phyloP scores from a whole-genome alignment of 2,329 filamentous ascomycete genomes.

The Neofusicoccum sp. region DNA sequence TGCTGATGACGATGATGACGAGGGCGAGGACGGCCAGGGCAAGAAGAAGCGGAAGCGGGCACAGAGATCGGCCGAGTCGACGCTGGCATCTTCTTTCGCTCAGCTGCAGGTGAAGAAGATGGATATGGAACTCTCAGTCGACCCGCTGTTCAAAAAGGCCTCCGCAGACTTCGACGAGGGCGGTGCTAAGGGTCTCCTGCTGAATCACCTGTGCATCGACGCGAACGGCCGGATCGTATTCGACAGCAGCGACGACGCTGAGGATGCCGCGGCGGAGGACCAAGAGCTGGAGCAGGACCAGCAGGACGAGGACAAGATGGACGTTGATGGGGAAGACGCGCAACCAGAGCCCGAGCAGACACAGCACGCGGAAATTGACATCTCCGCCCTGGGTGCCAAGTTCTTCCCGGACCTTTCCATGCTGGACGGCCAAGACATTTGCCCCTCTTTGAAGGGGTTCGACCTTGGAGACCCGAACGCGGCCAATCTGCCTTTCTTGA shows the following conservation, averaged over 20 bases:
- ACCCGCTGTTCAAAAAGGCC: constrained; percentile 98
- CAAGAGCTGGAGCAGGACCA: constrained; percentile 38
- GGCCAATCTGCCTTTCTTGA: constrained; percentile 87
- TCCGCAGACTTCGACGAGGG: constrained; percentile 98
- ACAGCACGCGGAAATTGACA: constrained; percentile 60
- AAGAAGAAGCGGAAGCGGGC: constrained; percentile 74
- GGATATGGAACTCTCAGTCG: constrained; percentile 92
- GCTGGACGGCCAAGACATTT: constrained; percentile 86
- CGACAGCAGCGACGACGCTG: constrained; percentile 88
- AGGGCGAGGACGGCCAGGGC: constrained; percentile 53
- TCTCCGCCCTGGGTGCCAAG: constrained; percentile 68
- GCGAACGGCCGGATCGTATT: constrained; percentile 90
- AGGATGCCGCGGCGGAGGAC: constrained; percentile 43
- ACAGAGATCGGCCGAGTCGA: constrained; percentile 85
- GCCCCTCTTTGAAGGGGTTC: constrained; percentile 90
- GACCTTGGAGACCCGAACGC: constrained; percentile 84
- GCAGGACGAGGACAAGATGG: constrained; percentile 43
- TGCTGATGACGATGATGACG: constrained; percentile 66
- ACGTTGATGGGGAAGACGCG: constrained; percentile 27
- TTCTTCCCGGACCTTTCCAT: constrained; percentile 81
- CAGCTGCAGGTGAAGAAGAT: constrained; percentile 94
- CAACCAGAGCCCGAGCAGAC: constrained; percentile 36
- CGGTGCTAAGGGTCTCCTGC: constrained; percentile 87
- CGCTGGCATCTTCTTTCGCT: constrained; percentile 82
- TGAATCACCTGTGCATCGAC: constrained; percentile 97